Base-by-base conservation (phyloP, 148 eudicot species). In the Gaultheria prostrata region DNA sequence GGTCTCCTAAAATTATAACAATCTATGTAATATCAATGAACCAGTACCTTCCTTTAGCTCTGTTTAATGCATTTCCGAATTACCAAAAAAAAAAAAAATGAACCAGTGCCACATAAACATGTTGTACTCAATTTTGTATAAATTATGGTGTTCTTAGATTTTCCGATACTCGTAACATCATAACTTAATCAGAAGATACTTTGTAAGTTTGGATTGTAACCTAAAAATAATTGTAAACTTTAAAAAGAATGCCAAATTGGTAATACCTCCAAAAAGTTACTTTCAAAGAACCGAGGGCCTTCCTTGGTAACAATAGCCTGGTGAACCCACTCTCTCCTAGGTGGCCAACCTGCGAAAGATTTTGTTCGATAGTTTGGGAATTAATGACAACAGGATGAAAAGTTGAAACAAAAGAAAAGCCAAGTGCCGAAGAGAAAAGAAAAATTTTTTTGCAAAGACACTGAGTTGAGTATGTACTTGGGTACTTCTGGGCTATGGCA, bases 251-350 rank as follows among this genome's bases (percentile, higher is more conserved):
- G 69, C 32, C 24, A 4, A 49, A 51, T 11, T 11, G 24, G 32
- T 17, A 77, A 32, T 93, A 92, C 99, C 99, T 96, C 99, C 97
- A 89, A 89, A 83, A 94, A 89, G 78, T 93, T 93, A 89, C 89
- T 96, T 85, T 71, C 92, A 77, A 96, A 96, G 76, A 96, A 94
- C 33, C 99, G 97, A 81, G 99, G 99, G 49, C 97, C 94, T 89
- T 93, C 97, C 90, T 90, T 93, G 92, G 92, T 85, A 50, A 91
- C 93, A 85, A 96, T 94, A 72, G 99, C 95, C 81, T 92, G 93
- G 89, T 94, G 97, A 82, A 94, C 93, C 98, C 99, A 96, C 83
- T 86, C 83, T 96, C 94, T 85, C 94, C 99, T 86, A 96, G 99
- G 88, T 96, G 93, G 67, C 99, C 99, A 86, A 96, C 99, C 98